These are phyloP conservation scores for Coniochaeta hoffmannii DNA, from an alignment of 2,329 filamentous ascomycete species.

Conservation along the genomic window DNA sequence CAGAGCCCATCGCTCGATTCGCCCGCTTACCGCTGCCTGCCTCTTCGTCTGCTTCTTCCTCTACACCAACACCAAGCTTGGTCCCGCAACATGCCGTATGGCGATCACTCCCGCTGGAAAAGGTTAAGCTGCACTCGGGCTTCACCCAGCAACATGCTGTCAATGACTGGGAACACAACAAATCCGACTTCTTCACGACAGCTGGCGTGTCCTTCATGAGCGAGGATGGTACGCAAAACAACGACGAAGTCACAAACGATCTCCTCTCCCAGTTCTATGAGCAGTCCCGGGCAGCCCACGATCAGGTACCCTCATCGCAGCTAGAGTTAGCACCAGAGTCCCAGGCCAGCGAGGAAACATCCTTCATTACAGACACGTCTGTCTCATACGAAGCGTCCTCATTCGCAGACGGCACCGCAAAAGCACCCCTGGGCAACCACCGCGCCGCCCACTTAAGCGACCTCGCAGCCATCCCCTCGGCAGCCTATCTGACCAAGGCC, in stretches of 20 bases:
- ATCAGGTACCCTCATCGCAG: conserved; percentile 57
- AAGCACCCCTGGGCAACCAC: conserved; percentile 2
- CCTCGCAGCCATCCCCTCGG: conserved; percentile 63
- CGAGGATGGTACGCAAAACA: conserved; percentile 16
- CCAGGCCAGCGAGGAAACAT: conserved; percentile 13
- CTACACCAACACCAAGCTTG: background rate
- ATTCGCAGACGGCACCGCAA: conserved; percentile 1
- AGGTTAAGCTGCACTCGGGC: conserved; percentile 39
- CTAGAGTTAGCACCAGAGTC: conserved; percentile 35
- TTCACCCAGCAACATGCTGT: conserved; percentile 43
- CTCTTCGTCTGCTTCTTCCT: conserved; percentile 9
- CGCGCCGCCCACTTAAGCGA: conserved; percentile 41
- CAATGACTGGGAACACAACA: conserved; percentile 16
- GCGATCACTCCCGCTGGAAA: conserved; percentile 45
- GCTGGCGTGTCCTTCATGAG: conserved; percentile 28
- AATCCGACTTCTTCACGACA: conserved; percentile 40
- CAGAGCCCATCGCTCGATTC: conserved; percentile 31
- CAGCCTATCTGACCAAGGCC: conserved; percentile 57
- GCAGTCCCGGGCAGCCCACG: conserved; percentile 66
- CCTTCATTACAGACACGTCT: conserved; percentile 23
- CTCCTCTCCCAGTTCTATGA: conserved; percentile 63
- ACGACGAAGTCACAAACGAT: conserved; percentile 17
- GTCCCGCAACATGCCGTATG: conserved; percentile 30
- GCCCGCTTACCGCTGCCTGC: conserved; percentile 17
- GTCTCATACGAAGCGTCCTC: conserved; percentile 30